Evolutionary conservation across 345 rosid genomes (phyloP).

Genomic region (Excoecaria cochinchinensis): DNA sequence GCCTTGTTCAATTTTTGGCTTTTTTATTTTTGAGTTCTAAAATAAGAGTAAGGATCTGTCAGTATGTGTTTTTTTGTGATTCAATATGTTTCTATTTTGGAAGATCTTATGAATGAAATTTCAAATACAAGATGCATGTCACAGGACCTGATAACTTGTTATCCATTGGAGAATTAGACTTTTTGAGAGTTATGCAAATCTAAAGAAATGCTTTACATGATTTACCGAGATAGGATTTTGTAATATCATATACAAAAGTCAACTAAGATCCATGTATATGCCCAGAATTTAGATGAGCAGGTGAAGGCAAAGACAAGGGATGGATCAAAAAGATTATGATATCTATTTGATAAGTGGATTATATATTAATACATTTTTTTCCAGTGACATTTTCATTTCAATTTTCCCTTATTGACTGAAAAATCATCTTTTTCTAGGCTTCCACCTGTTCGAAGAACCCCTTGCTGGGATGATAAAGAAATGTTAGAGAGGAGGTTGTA

Average conservation of each 20-base stretch:
- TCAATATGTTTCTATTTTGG: too few species aligned
- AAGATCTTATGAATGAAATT: conserved; percentile 10
- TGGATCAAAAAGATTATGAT: conserved; percentile 22
- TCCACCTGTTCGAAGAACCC: too few species aligned
- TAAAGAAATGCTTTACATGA: conserved; percentile 9
- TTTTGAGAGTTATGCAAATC: conserved; percentile 24
- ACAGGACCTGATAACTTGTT: conserved; percentile 20
- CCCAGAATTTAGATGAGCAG: conserved; percentile 33
- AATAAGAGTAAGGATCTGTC: too few species aligned
- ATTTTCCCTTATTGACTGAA: conserved; percentile 19
- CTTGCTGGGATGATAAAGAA: too few species aligned
- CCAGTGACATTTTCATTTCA: conserved; percentile 12
- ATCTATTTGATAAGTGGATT: conserved; percentile 27
- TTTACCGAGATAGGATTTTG: conserved; percentile 45
- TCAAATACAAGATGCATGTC: conserved; percentile 11
- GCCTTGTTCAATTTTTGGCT: too few species aligned
- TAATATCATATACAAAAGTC: conserved; percentile 55
- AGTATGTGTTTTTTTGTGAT: too few species aligned
- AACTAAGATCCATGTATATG: conserved; percentile 46
- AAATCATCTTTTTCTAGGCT: conserved; percentile 18
- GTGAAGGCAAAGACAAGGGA: conserved; percentile 22
- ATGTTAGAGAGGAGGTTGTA: too few species aligned
- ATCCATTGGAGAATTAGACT: conserved; percentile 18
- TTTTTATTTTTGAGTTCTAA: too few species aligned
- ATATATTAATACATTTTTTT: conserved; percentile 12